A percentile compares a stretch with the other conserved stretches of the same genome.
phyloP scores from a whole-genome alignment of 2,329 filamentous ascomycete genomes.

The Botryosphaeria dothidea region DNA sequence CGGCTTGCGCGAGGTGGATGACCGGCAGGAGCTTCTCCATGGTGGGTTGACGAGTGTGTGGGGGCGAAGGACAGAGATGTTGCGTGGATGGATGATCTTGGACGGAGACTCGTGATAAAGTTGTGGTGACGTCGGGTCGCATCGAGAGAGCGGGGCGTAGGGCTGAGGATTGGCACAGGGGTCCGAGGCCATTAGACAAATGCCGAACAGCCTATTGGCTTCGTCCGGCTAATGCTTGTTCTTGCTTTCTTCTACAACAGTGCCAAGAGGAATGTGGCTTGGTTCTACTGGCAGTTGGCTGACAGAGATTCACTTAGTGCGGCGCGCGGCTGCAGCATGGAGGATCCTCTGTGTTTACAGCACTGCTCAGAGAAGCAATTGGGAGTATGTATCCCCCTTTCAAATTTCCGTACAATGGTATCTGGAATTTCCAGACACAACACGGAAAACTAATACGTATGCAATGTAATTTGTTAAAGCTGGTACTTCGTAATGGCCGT shows the following conservation, averaged over 20 bases:
- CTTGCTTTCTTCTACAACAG: not conserved
- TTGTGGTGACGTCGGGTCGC: constrained; percentile 2
- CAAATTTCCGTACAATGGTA: too few species aligned
- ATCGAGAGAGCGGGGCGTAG: not conserved
- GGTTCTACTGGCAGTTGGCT: too few species aligned
- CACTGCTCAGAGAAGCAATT: too few species aligned
- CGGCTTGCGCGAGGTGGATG: not conserved
- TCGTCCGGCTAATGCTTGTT: not conserved
- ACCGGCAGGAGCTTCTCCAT: not conserved
- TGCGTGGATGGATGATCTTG: not conserved
- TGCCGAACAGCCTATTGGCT: not conserved
- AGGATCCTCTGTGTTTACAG: too few species aligned
- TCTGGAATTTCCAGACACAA: too few species aligned
- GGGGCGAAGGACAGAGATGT: not conserved
- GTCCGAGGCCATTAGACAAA: not conserved
- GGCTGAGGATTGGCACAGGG: constrained; percentile 17
- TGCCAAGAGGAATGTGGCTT: not conserved
- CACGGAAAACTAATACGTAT: too few species aligned
- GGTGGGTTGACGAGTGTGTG: not conserved
- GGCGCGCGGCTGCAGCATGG: too few species aligned
- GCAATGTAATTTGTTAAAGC: too few species aligned
- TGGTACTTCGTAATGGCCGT: too few species aligned
- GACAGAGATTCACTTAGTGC: too few species aligned
- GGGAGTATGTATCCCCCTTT: too few species aligned
- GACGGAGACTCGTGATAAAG: not conserved